Conservation (phyloP, 73 alveolate species). For the Paramecium biaurelia region DNA sequence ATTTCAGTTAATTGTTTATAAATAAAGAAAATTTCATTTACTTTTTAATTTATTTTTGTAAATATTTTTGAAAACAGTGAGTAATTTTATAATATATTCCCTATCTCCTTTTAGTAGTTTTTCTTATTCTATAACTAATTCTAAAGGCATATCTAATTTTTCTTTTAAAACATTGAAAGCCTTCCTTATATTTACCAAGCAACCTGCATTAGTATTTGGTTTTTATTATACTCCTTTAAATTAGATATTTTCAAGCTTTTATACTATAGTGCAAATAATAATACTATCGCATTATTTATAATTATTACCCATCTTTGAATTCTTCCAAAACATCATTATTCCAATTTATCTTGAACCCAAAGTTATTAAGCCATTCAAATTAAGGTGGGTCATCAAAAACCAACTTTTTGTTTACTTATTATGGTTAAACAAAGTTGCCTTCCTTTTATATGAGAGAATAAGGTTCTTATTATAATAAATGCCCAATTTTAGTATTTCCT, state of each 20-base stretch:
- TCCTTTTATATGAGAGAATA: neutral
- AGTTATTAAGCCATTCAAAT: slow-evolving; percentile 15
- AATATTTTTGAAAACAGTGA: neutral
- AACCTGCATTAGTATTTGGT: slow-evolving; percentile 59
- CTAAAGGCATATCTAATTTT: slow-evolving; percentile 58
- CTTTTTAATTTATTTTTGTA: neutral
- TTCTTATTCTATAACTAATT: slow-evolving; percentile 29
- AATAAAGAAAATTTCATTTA: neutral
- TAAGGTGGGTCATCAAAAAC: slow-evolving; percentile 51
- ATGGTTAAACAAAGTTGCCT: neutral
- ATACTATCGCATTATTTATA: neutral
- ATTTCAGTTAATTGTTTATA: slow-evolving; percentile 19
- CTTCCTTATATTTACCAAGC: slow-evolving; percentile 55
- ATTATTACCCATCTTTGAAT: slow-evolving; percentile 52
- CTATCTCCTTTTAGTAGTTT: slow-evolving; percentile 2
- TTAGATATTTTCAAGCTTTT: neutral
- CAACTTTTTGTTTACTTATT: neutral
- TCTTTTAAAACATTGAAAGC: slow-evolving; percentile 54
- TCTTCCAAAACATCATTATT: slow-evolving; percentile 15
- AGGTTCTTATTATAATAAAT: neutral
- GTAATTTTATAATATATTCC: neutral
- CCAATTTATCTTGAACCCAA: slow-evolving; percentile 26
- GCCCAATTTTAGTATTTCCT: neutral
- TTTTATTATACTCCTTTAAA: slow-evolving; percentile 8
- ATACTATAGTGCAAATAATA: neutral